Conservation (phyloP, 257 asterid genomes). For the Handroanthus guayacan region DNA sequence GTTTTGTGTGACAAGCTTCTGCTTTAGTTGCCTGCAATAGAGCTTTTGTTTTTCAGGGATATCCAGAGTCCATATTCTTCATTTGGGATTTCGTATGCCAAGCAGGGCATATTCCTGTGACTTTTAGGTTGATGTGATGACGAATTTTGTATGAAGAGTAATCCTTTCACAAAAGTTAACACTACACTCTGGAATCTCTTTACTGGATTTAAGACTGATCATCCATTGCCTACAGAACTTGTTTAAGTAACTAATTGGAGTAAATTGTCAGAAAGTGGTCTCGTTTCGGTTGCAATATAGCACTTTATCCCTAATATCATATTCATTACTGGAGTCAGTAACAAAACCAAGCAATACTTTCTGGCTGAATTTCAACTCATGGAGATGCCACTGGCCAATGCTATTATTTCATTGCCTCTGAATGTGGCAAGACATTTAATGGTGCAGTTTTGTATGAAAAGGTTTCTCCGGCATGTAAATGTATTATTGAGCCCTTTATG, state of each 20-base stretch:
- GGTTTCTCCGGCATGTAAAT: conserved; percentile 20
- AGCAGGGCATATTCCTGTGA: conserved; percentile 16
- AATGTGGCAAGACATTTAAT: conserved; percentile 27
- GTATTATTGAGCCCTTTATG: conserved; percentile 14
- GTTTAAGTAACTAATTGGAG: conserved; percentile 19
- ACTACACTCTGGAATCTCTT: background rate
- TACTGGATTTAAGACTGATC: conserved; percentile 4
- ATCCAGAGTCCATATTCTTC: conserved; percentile 24
- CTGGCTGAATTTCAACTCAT: background rate
- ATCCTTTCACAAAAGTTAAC: conserved; percentile 17
- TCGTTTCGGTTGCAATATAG: conserved; percentile 13
- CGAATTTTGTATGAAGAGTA: conserved; percentile 26
- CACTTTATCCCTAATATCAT: conserved; percentile 24
- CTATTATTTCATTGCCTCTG: conserved; percentile 20
- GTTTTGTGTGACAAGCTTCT: background rate
- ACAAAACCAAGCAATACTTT: conserved; percentile 21
- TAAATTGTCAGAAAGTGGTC: conserved; percentile 19
- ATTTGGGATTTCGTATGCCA: conserved; percentile 9
- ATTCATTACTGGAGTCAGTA: conserved; percentile 25
- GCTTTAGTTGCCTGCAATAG: conserved; percentile 11
- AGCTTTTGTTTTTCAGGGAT: conserved; percentile 10
- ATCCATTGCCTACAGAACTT: conserved; percentile 8
- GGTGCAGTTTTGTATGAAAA: conserved; percentile 34
- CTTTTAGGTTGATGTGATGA: conserved; percentile 33
- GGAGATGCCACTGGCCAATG: conserved; percentile 17